Evolutionary conservation across 2,329 filamentous ascomycete genomes (phyloP), one percentile per base, ranked within the genome.

Genomic region (Fusarium musae): DNA sequence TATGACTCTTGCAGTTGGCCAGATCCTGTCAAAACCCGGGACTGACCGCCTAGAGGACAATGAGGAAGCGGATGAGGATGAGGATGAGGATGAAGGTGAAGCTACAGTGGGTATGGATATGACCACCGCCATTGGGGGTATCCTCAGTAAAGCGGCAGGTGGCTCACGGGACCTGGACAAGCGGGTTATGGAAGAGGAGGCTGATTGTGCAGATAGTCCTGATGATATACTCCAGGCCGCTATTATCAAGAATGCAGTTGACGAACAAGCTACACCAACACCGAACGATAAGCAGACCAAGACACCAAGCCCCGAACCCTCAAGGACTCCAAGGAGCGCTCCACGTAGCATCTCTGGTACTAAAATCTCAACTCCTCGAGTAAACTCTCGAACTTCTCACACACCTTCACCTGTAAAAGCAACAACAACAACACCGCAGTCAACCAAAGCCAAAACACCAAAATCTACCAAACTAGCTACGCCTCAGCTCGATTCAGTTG

Each of bases 51-150:
- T 79, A 32, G 68, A 66, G 12, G 73, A 78, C 49, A 49, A 76
- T 73, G 39, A 66, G 19, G 83, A 83, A 6, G 84, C 79, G 16
- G 79, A 83, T 30, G 72, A 69, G 16, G 79, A 83, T 30, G 72
- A 69, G 16, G 79, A 83, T 30, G 72, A 69, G 21, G 79, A 83
- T 19, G 71, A 72, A 23, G 62, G 23, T 8, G 76, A 75, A 53
- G 66, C 59, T 21, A 79, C 73, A 26, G 85, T 88, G 79, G 89
- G 86, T 2, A 93, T 93, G 91, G 91, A 93, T 50, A 89, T 93
- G 79, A 93, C 91, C 4, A 85, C 85, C 50, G 89, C 87, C 10
- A 84, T 93, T 52, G 91, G 92, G 15, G 85, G 86, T 13, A 93
- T 94, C 57, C 83, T 93, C 78, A 79, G 69, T 30, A 79, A 75